These are phyloP conservation scores for Syncephalastrum monosporum DNA, from an alignment of 371 early-diverging fungal genomes.

Conservation along the genomic window DNA sequence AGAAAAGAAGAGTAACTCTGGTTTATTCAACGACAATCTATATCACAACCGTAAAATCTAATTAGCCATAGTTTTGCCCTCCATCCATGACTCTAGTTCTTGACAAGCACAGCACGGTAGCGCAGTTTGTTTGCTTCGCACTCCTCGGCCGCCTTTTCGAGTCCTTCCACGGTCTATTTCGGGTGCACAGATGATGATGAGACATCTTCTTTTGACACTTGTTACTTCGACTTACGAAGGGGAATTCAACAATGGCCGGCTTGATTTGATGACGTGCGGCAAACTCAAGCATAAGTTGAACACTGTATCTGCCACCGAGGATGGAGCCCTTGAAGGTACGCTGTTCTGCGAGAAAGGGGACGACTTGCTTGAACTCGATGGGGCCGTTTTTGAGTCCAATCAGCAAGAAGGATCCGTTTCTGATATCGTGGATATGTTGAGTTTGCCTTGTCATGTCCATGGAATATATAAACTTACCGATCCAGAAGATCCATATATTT, in stretches of 20 bases:
- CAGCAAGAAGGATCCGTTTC: constrained; percentile 52
- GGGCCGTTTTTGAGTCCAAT: constrained; percentile 50
- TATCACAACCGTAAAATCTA: no score
- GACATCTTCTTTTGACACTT: no score
- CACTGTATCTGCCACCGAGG: constrained; percentile 40
- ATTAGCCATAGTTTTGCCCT: no score
- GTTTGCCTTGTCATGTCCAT: neutral
- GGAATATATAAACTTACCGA: constrained; percentile 6
- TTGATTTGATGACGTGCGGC: constrained; percentile 52
- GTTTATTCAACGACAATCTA: no score
- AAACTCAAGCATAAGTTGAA: constrained; percentile 50
- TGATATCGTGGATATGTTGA: constrained; percentile 11
- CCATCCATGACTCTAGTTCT: constrained; percentile 4
- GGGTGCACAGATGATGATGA: no score
- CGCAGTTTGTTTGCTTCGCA: constrained; percentile 24
- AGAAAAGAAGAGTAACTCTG: no score
- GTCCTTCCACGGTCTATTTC: constrained; percentile 24
- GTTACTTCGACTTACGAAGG: constrained; percentile 18
- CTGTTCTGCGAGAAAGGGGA: constrained; percentile 30
- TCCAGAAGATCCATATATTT: constrained; percentile 36
- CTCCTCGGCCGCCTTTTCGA: constrained; percentile 22
- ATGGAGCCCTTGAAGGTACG: constrained; percentile 35
- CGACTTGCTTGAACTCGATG: constrained; percentile 19
- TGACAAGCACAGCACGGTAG: constrained; percentile 36
- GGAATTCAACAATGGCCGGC: constrained; percentile 44